Conservation (phyloP, 164 flowering plant genomes). For the Houttuynia cordata region DNA sequence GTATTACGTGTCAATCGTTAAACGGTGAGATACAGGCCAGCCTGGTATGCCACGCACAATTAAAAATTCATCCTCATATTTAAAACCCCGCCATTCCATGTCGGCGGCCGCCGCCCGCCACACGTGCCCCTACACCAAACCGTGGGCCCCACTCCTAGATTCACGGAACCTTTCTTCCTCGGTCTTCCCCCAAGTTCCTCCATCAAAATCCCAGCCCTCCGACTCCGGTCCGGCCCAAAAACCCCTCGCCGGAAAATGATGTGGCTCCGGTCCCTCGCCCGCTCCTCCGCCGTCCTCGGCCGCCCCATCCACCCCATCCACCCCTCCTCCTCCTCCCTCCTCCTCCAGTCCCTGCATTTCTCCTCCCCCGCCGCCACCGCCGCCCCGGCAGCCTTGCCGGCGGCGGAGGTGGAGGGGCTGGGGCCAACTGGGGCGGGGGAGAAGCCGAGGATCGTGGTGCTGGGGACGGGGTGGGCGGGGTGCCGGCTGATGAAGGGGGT, state of each 20-base stretch:
- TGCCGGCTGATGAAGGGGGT: constrained; percentile 79
- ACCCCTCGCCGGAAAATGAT: neutral
- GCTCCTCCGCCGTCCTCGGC: neutral
- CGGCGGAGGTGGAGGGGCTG: no score
- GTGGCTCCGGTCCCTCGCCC: neutral
- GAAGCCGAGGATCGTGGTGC: constrained; percentile 89
- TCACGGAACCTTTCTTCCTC: no score
- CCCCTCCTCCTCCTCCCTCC: neutral
- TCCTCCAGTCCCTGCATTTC: neutral
- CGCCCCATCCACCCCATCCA: neutral
- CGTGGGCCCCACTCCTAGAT: no score
- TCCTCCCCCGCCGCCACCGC: neutral
- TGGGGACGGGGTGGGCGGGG: constrained; percentile 96
- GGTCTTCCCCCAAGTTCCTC: no score
- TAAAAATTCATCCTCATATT: no score
- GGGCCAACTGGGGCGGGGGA: constrained; percentile 54
- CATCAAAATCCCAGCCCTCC: no score
- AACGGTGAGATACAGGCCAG: no score
- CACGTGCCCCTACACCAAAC: no score
- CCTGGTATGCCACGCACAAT: no score
- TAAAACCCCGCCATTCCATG: no score
- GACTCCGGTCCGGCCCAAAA: neutral
- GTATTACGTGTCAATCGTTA: no score
- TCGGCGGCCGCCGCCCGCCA: no score
- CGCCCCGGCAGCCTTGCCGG: neutral